These are phyloP conservation scores for Suillus variegatus DNA, from an alignment of 768 basidiomycete species.

Conservation along the genomic window DNA sequence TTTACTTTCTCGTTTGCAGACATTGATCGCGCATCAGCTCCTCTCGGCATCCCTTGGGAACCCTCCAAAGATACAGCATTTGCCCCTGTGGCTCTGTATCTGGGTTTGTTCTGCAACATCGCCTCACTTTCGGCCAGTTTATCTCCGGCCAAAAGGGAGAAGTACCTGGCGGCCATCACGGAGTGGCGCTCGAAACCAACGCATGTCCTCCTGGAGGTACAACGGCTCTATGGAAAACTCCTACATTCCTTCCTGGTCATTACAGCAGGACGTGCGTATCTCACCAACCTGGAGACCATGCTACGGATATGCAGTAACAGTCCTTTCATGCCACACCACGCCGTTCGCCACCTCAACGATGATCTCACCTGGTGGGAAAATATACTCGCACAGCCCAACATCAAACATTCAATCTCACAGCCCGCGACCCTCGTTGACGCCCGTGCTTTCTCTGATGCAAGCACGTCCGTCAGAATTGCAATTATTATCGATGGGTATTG, in stretches of 20 bases:
- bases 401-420: neutral
- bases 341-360: neutral
- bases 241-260: slow-evolving; percentile 35
- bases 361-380: slow-evolving; percentile 40
- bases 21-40: too few relatives aligned
- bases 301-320: slow-evolving; percentile 25
- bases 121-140: too few relatives aligned
- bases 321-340: slow-evolving; percentile 32
- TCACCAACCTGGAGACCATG: slow-evolving; percentile 43
- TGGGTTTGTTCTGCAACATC: too few relatives aligned
- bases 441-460: slow-evolving; percentile 35
- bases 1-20: too few relatives aligned
- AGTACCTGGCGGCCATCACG: too few relatives aligned
- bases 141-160: too few relatives aligned
- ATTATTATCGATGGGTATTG: slow-evolving; percentile 20
- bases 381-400: neutral
- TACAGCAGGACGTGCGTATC: slow-evolving; percentile 36
- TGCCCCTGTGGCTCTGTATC: too few relatives aligned
- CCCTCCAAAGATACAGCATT: too few relatives aligned
- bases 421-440: slow-evolving; percentile 22
- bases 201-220: slow-evolving; percentile 35
- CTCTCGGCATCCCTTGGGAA: too few relatives aligned
- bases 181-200: too few relatives aligned
- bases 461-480: slow-evolving; percentile 34
- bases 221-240: slow-evolving; percentile 42